Evolutionary conservation across 169 alveolate genomes (phyloP), one percentile per base, ranked within the genome.

Genomic region (Cryptosporidium bovis): DNA sequence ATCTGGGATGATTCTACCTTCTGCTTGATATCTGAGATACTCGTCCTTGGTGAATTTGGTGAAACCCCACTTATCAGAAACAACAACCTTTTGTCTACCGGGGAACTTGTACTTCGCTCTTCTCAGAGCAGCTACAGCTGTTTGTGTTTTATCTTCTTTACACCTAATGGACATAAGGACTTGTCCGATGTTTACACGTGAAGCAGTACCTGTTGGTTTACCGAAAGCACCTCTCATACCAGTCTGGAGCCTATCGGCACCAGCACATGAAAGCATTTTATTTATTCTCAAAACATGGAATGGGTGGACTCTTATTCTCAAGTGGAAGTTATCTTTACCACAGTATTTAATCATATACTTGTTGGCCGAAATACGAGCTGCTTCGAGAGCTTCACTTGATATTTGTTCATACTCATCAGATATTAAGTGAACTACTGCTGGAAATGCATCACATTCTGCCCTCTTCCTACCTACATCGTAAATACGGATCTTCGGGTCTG

Each of bases 171-270:
- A 97, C 93, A 97, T 96, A 56, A 98, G 92, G 66, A 96, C 95
- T 87, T 96, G 98, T 27, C 99, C 99, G 83, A 97, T 97, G 90
- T 96, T 91, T 69, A 98, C 99, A 65, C 99, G 96, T 48, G 99
- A 99, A 18, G 96, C 98, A 68, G 96, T 95, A 64, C 99, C 99
- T 71, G 95, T 96, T 15, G 99, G 99, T 94, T 98, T 98, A 67
- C 99, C 99, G 91, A 95, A 98, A 83, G 99, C 99, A 40, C 99
- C 99, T 91, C 99, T 96, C 99, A 98, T 98, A 90, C 99, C 99
- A n/a, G 98, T 95, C 91, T 97, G 98, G 64, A 97, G 98, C 93
- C 99, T 94, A 96, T 98, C 99, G 48, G 99, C 99, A 66, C 99
- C 99, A 48, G 99, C 99, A 92, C 99, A 98, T 55, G 99, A 96